Evolutionary conservation across 257 asterid species (phyloP).

Genomic region (Mentha longifolia): DNA sequence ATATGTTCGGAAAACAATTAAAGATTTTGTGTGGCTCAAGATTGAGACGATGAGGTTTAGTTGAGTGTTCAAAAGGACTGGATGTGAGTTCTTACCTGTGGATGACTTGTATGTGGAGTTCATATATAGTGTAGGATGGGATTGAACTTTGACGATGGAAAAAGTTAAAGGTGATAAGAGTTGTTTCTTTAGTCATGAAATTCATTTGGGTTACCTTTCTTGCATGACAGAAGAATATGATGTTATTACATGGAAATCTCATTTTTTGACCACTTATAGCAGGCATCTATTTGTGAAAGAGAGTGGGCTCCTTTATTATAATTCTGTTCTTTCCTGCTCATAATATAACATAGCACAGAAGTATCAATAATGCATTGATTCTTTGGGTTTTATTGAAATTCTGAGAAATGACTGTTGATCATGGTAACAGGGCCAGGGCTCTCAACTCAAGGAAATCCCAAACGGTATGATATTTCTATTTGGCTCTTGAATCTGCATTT

Average conservation of each 20-base stretch:
- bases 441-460: constrained; percentile 86
- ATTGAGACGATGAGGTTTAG: background rate
- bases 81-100: background rate
- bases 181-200: background rate
- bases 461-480: constrained; percentile 40
- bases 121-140: background rate
- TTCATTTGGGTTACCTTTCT: background rate
- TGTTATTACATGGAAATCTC: constrained; percentile 10
- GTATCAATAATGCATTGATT: background rate
- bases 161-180: background rate
- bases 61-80: background rate
- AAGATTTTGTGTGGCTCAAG: background rate
- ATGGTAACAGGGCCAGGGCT: constrained; percentile 76
- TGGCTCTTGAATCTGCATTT: constrained; percentile 19
- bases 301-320: no score
- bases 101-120: background rate
- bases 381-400: constrained; percentile 11
- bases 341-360: background rate
- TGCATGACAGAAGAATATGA: background rate
- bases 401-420: constrained; percentile 29
- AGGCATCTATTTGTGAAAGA: background rate
- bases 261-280: background rate
- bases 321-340: constrained; percentile 10
- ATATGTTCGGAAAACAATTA: background rate
- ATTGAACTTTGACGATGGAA: background rate